A percentile compares a stretch with the other conserved stretches of the same genome.
These are phyloP conservation scores for Colletotrichum shisoi DNA, from an alignment of 2,329 filamentous ascomycete species.

Conservation along the genomic window DNA sequence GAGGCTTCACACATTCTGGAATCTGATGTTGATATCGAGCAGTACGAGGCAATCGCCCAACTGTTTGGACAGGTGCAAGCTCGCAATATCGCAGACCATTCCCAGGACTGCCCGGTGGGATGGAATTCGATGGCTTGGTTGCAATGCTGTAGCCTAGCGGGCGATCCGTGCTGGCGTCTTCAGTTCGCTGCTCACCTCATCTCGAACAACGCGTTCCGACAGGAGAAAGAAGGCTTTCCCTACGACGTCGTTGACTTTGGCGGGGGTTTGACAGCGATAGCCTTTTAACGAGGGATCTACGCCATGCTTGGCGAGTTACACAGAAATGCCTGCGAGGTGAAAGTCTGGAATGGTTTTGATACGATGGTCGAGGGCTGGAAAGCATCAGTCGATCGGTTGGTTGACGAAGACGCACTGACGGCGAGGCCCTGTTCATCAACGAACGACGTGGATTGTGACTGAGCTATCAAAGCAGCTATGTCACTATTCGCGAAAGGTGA, in stretches of 20 bases:
- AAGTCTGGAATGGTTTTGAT: no score
- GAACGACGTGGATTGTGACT: no score
- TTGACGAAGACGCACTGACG: no score
- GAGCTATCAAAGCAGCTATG: no score
- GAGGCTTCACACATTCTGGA: neutral
- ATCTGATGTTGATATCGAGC: neutral
- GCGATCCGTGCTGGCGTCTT: neutral
- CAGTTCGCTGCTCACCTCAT: neutral
- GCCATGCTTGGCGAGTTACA: neutral
- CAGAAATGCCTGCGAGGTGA: neutral
- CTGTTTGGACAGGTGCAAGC: no score
- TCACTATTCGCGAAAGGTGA: no score
- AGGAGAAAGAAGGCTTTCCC: neutral
- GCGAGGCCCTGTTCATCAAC: no score
- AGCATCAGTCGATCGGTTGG: no score
- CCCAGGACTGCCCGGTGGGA: neutral
- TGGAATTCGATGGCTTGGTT: no score
- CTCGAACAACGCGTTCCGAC: neutral
- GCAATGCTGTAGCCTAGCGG: no score
- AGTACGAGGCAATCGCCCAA: neutral
- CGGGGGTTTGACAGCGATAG: no score
- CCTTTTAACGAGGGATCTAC: neutral
- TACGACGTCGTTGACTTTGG: neutral
- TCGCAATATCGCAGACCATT: neutral
- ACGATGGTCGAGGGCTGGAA: no score